Evolutionary conservation across 768 basidiomycete species (phyloP).

Genomic region (Russula abietina): DNA sequence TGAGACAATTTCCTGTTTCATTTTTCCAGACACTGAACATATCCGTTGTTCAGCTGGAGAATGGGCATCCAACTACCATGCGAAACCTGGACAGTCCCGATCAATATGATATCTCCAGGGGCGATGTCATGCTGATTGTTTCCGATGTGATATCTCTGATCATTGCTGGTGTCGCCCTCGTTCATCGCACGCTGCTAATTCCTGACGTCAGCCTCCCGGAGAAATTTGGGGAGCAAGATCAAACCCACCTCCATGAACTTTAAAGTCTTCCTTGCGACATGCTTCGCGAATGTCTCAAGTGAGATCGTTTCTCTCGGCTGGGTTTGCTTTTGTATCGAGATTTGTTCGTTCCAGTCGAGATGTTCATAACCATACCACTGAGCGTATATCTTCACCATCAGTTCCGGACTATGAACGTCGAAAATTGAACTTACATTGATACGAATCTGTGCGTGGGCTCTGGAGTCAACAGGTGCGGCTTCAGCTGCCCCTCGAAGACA

Average conservation of each 20-base stretch:
- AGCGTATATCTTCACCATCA: background rate
- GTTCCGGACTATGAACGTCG: background rate
- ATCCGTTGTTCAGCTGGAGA: conserved; percentile 7
- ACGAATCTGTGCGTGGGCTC: conserved; percentile 15
- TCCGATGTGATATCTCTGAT: background rate
- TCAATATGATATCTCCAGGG: background rate
- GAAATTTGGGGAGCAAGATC: background rate
- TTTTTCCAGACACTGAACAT: background rate
- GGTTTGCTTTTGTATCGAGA: conserved; percentile 1
- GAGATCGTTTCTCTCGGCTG: background rate
- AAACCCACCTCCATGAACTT: conserved; percentile 7
- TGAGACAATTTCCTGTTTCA: background rate
- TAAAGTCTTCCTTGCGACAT: conserved; percentile 6
- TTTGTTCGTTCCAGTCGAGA: conserved; percentile 5
- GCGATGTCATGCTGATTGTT: background rate
- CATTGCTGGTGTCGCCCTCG: background rate
- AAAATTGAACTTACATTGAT: conserved; percentile 6
- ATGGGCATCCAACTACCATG: conserved; percentile 22
- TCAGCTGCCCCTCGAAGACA: background rate
- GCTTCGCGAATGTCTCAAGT: conserved; percentile 8
- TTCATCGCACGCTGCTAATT: background rate
- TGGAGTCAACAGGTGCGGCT: background rate
- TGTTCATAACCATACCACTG: conserved; percentile 16
- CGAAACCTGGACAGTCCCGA: conserved; percentile 12
- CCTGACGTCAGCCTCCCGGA: background rate